Evolutionary conservation across 495 filamentous ascomycete species (phyloP), one percentile per base, ranked within the genome.

Genomic region (Penicillium coprophilum): DNA sequence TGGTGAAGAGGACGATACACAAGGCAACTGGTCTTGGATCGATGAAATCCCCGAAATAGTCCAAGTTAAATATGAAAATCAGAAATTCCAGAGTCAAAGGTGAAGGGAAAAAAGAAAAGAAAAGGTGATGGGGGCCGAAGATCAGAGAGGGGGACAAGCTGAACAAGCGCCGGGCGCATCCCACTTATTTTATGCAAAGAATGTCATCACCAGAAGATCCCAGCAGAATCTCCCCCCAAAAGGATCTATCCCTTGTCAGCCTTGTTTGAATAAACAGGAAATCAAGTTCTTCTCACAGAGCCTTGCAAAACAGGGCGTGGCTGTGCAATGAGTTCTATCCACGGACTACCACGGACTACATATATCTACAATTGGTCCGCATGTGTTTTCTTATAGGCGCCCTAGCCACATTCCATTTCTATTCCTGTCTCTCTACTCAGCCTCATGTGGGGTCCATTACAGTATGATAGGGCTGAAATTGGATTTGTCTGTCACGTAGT

Each of bases 101-200:
- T n/a, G 49, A 19, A 51, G 49, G 30, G 4, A 27, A 34, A 24
- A 21, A n/a, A 44, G 38, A 46, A 36, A 45, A 28, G 15, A 54
- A 28, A 10, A 54, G 24, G 24, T 27, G 24, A 27, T 46, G 41
- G 41, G 41, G 52, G 43, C 41, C 30, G 52, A 46, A 44, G 39
- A n/a, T 49, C 31, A 31, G 46, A 36, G 20, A 44, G 30, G 52
- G 32, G 52, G n/a, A n/a, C n/a, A n/a, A n/a, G n/a, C n/a, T 54
- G 41, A 54, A 54, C 52, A 54, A 54, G 52, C 52, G 52, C 52
- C 52, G 52, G 52, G 52, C 52, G 52, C 51, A 54, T 51, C 48
- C 41, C 50, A 53, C 50, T 34, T 34, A 19, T 32, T 32, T 9
- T n/a, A n/a, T n/a, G n/a, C n/a, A 31, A 13, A 49, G 27, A 43